Base-by-base conservation (phyloP, 108 stramenopile species). In the Thalassiosira profunda region DNA sequence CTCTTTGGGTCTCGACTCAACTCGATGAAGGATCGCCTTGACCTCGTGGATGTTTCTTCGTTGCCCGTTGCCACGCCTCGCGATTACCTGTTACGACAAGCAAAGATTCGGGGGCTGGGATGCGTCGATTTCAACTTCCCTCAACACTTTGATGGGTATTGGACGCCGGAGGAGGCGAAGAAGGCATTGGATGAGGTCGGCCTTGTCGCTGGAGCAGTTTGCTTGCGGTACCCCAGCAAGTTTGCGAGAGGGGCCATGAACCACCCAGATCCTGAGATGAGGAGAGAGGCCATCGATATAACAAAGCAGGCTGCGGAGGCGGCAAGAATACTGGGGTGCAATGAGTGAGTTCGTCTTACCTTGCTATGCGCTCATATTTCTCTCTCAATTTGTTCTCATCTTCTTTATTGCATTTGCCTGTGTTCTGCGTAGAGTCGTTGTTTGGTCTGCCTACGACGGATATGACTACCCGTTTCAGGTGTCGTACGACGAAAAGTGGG, bases 51-150 rank as follows among this genome's bases (percentile, higher is more conserved):
- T 4, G 49, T 26, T 3, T 36, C 40, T 11, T 14, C 33, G 2
- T 34, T 35, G 23, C 58, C 80, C 11, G 23, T 79, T 25, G 44
- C 70, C 26, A 75, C 72, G 41, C 79, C 80, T 7, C 63, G 60
- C 8, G 87, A 89, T 36, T 92, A 61, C 64, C 72, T 95, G n/a
- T 48, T 63, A 23, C 84, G 94, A 5, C 89, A 90, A 67, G 81
- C 82, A 10, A 70, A 53, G 15, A 83, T 92, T 58, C 62, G 53
- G 15, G 94, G 94, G 28, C 41, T 95, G 28, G 86, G 84, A 2
- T 89, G 84, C 62, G 86, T 95, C 17, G 94, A 95, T 58, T 95
- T 95, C 76, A 95, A 95, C 66, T 92, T 83, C 73, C 94, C 94
- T 9, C 91, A 95, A 70, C 94, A 95, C 51, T 88, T 95, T 73